Evolutionary conservation across 2,329 filamentous ascomycete genomes (phyloP).

Genomic region (Phaeophleospora eucalypticola): DNA sequence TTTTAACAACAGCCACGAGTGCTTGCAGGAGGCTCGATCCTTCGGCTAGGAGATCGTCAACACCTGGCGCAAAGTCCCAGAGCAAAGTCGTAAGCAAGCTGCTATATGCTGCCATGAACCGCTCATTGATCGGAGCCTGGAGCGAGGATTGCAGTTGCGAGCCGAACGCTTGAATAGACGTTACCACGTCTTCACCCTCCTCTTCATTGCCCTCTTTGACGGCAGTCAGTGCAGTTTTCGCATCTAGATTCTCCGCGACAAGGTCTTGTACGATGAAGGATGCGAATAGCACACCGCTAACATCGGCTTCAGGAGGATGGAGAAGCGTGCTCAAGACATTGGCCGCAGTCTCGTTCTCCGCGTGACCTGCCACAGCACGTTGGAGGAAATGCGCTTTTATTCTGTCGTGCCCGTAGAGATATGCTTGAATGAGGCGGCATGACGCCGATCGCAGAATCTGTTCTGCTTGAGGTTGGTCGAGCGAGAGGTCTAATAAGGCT

Average conservation of each 20-base stretch:
- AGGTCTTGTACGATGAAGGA: slow-evolving; percentile 82
- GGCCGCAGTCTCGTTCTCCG: slow-evolving; percentile 68
- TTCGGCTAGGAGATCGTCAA: slow-evolving; percentile 89
- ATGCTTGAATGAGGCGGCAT: slow-evolving; percentile 87
- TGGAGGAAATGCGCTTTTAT: slow-evolving; percentile 82
- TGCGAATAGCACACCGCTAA: slow-evolving; percentile 87
- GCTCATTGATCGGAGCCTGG: slow-evolving; percentile 63
- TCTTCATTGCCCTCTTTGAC: slow-evolving; percentile 86
- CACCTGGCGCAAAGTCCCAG: slow-evolving; percentile 84
- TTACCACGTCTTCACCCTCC: slow-evolving; percentile 89
- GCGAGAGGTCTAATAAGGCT: slow-evolving; percentile 75
- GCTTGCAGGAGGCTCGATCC: slow-evolving; percentile 76
- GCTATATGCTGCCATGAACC: slow-evolving; percentile 77
- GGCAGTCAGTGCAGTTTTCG: slow-evolving; percentile 73
- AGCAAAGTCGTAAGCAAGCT: slow-evolving; percentile 88
- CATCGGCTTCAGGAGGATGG: slow-evolving; percentile 64
- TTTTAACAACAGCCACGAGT: slow-evolving; percentile 46
- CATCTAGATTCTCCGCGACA: slow-evolving; percentile 71
- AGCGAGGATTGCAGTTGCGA: slow-evolving; percentile 80
- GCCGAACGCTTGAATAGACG: slow-evolving; percentile 82
- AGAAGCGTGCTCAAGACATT: slow-evolving; percentile 85
- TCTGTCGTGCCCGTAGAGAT: slow-evolving; percentile 75
- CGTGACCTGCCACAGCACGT: slow-evolving; percentile 85
- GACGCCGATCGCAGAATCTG: slow-evolving; percentile 81
- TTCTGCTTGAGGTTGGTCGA: slow-evolving; percentile 62